These are phyloP conservation scores for Pythium brachiatum DNA, from an alignment of 352 stramenopile genomes.

Conservation along the genomic window DNA sequence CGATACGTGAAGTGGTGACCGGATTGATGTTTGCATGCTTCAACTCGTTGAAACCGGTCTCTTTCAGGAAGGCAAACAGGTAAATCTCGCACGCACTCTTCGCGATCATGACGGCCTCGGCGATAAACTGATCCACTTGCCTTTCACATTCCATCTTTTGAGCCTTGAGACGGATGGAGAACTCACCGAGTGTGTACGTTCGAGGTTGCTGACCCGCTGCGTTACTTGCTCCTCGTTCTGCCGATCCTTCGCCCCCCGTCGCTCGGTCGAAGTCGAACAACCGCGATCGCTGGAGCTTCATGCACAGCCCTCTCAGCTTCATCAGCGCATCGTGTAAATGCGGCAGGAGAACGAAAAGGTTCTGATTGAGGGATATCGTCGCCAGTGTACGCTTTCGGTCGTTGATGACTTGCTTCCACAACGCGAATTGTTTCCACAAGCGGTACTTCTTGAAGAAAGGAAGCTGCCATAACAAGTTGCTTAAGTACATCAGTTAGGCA, in stretches of 20 bases:
- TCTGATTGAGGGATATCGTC: constrained; percentile 52
- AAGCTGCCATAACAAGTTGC: constrained; percentile 33
- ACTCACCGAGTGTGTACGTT: constrained; percentile 80
- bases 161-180: constrained; percentile 67
- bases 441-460: constrained; percentile 90
- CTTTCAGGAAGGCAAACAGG: constrained; percentile 52
- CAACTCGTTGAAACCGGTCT: constrained; percentile 51
- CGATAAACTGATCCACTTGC: constrained; percentile 60
- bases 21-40: constrained; percentile 5
- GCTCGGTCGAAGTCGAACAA: constrained; percentile 45
- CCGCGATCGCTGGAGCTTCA: constrained; percentile 37
- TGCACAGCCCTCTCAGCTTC: constrained; percentile 57
- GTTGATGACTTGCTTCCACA: constrained; percentile 84
- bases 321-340: constrained; percentile 81
- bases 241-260: neutral
- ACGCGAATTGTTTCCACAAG: constrained; percentile 88
- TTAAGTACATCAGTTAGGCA: neutral
- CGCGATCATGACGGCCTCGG: constrained; percentile 46
- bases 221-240: neutral
- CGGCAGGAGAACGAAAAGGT: constrained; percentile 88
- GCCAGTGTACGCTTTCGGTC: constrained; percentile 37
- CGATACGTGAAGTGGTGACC: neutral
- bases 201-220: constrained; percentile 19
- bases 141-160: constrained; percentile 65
- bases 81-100: constrained; percentile 68